phyloP scores from a whole-genome alignment of 495 filamentous ascomycete genomes.

The Pyrenula massariospora region DNA sequence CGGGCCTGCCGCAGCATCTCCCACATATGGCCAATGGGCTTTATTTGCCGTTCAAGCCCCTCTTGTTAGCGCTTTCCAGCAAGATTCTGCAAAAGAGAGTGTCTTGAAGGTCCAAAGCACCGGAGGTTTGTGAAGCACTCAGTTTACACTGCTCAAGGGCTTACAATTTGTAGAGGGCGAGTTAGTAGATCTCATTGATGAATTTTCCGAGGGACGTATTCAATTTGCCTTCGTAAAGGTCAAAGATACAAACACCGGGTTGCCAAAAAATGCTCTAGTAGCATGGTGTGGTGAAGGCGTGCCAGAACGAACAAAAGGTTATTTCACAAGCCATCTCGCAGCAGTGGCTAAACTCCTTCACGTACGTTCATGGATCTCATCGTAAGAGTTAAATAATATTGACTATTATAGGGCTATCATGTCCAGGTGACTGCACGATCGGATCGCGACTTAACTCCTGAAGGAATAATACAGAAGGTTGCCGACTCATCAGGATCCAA shows the following conservation, averaged over 20 bases:
- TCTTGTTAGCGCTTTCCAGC: constrained; percentile 80
- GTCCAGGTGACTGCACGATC: constrained; percentile 93
- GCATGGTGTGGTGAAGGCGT: constrained; percentile 98
- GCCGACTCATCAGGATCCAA: constrained; percentile 92
- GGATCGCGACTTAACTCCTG: constrained; percentile 74
- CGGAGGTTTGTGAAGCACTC: constrained; percentile 49
- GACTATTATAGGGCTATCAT: constrained; percentile 78
- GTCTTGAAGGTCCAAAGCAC: constrained; percentile 86
- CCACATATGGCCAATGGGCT: constrained; percentile 78
- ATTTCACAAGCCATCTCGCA: constrained; percentile 88
- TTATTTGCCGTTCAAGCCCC: constrained; percentile 86
- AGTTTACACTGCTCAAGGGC: background rate
- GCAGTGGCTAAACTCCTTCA: constrained; percentile 84
- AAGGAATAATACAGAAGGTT: constrained; percentile 85
- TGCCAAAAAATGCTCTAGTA: constrained; percentile 89
- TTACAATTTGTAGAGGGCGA: constrained; percentile 62
- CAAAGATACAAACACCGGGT: constrained; percentile 80
- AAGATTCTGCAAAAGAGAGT: constrained; percentile 79
- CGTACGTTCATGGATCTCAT: constrained; percentile 41
- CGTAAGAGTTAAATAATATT: background rate
- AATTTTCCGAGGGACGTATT: constrained; percentile 91
- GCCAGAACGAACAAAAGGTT: constrained; percentile 94
- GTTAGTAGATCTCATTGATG: constrained; percentile 85
- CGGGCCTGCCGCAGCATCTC: constrained; percentile 49
- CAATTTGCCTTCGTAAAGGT: constrained; percentile 97